These are phyloP conservation scores for Psidium guajava DNA, from an alignment of 345 rosid species.

Conservation along the genomic window DNA sequence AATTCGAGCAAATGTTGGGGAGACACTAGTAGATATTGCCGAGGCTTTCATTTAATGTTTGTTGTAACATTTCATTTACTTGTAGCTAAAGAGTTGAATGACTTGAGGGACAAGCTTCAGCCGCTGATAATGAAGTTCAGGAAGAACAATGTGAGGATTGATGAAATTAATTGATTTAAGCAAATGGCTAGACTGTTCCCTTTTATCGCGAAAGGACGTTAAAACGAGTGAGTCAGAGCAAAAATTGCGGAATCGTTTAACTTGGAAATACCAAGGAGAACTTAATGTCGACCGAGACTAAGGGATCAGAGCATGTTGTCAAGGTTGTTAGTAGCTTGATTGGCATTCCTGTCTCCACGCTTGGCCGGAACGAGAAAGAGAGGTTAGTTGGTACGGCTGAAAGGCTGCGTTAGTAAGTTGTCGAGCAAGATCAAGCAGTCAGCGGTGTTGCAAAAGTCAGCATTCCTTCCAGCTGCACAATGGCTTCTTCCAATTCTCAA, in stretches of 20 bases:
- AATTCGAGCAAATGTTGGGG: too few relatives aligned
- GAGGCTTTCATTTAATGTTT: not conserved
- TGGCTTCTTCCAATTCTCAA: too few relatives aligned
- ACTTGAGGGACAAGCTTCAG: slow-evolving; percentile 60
- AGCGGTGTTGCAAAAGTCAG: slow-evolving; percentile 48
- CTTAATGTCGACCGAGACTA: slow-evolving; percentile 66
- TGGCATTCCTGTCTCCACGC: slow-evolving; percentile 81
- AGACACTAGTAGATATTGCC: too few relatives aligned
- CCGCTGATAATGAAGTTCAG: slow-evolving; percentile 8
- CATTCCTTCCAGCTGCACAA: too few relatives aligned
- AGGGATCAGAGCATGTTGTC: slow-evolving; percentile 74
- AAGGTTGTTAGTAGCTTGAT: slow-evolving; percentile 93
- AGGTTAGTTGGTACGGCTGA: slow-evolving; percentile 34
- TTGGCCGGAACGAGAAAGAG: slow-evolving; percentile 76
- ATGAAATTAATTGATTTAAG: slow-evolving; percentile 61
- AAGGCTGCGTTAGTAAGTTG: slow-evolving; percentile 53
- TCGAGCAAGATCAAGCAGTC: slow-evolving; percentile 76
- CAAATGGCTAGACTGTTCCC: slow-evolving; percentile 56
- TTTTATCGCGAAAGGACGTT: slow-evolving; percentile 52
- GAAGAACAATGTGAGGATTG: slow-evolving; percentile 75
- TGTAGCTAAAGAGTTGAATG: not conserved
- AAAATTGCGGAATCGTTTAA: slow-evolving; percentile 31
- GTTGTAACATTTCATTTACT: not conserved
- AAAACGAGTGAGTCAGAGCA: slow-evolving; percentile 86
- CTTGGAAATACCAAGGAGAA: slow-evolving; percentile 41